A percentile compares a stretch with the other conserved stretches of the same genome.
Conservation (phyloP, 495 filamentous ascomycete genomes). For the Durotheca rogersii region DNA sequence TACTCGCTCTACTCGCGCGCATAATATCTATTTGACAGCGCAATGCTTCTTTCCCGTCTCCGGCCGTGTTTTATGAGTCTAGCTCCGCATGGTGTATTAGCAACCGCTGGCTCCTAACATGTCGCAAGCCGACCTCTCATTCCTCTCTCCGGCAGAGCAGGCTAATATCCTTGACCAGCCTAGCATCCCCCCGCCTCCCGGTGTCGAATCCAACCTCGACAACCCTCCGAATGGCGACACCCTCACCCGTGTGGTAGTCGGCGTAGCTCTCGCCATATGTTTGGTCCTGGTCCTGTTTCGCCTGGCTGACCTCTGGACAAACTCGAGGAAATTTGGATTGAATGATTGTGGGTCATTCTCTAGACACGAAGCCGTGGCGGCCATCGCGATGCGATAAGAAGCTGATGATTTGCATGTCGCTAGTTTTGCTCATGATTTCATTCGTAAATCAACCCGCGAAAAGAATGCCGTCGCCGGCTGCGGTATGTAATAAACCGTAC, state of each 20-base stretch:
- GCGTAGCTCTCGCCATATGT: background rate
- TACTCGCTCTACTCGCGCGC: background rate
- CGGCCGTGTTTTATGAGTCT: background rate
- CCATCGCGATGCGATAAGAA: background rate
- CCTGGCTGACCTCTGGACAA: background rate
- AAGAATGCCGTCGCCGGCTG: background rate
- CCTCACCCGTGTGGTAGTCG: background rate
- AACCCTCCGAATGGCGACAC: background rate
- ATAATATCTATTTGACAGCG: background rate
- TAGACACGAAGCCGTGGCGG: background rate
- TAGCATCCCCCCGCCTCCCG: background rate
- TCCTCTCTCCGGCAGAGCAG: background rate
- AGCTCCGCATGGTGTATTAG: background rate
- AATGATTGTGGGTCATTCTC: background rate
- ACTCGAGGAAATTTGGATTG: background rate
- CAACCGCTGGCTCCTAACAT: background rate
- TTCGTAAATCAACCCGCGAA: background rate
- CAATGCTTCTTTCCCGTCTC: background rate
- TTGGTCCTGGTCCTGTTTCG: background rate
- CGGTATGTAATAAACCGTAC: background rate
- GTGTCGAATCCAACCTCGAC: background rate
- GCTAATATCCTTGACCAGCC: background rate
- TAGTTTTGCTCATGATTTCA: background rate
- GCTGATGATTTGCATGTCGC: background rate
- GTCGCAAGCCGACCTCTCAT: background rate